phyloP scores from a whole-genome alignment of 768 basidiomycete genomes.

The Sporobolomyces phaffii region DNA sequence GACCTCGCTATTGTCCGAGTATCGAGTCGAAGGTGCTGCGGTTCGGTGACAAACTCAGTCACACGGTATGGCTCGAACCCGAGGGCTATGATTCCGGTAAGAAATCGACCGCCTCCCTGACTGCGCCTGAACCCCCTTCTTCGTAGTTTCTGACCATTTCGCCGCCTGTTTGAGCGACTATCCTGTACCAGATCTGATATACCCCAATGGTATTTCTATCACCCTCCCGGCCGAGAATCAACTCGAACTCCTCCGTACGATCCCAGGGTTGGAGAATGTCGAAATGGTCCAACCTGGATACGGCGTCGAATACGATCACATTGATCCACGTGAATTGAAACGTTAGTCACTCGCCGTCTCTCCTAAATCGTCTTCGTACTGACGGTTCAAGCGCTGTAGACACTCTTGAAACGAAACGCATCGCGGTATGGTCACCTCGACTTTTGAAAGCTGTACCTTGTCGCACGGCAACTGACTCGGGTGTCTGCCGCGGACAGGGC shows the following conservation, averaged over 20 bases:
- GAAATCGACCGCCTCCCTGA: not conserved
- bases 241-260: slow-evolving; percentile 71
- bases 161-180: too few species aligned
- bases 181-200: slow-evolving; percentile 63
- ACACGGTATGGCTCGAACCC: slow-evolving; percentile 82
- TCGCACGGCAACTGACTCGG: too few species aligned
- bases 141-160: not conserved
- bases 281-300: slow-evolving; percentile 79
- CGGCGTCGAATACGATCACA: slow-evolving; percentile 84
- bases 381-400: slow-evolving; percentile 48
- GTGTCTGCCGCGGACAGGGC: slow-evolving; percentile 52
- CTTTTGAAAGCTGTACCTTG: too few species aligned
- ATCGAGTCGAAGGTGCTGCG: slow-evolving; percentile 79
- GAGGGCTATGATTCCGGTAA: slow-evolving; percentile 86
- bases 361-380: too few species aligned
- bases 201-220: slow-evolving; percentile 83
- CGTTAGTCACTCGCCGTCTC: too few species aligned
- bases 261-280: slow-evolving; percentile 76
- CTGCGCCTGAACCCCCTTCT: too few species aligned
- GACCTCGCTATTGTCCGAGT: slow-evolving; percentile 86
- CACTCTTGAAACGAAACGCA: slow-evolving; percentile 78
- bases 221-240: slow-evolving; percentile 82
- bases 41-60: slow-evolving; percentile 64
- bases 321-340: slow-evolving; percentile 74
- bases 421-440: slow-evolving; percentile 52